These are phyloP conservation scores for Talaromyces piceae DNA, from an alignment of 2,329 filamentous ascomycete species.

Conservation along the genomic window DNA sequence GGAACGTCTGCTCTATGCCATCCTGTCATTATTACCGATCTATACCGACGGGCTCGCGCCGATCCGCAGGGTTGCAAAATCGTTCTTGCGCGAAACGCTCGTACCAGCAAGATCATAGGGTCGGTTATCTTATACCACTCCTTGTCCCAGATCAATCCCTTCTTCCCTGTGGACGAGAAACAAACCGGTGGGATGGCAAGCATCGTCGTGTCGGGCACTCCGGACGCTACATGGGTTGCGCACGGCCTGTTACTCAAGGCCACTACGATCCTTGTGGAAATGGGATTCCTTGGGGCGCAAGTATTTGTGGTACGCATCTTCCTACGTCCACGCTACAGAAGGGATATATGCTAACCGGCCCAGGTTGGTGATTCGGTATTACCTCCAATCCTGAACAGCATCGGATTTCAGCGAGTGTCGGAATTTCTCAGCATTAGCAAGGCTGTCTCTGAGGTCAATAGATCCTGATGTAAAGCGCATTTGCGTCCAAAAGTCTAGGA, in stretches of 20 bases:
- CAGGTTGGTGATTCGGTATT: slow-evolving; percentile 9
- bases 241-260: slow-evolving; percentile 6
- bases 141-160: slow-evolving; percentile 8
- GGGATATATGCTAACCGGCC: background rate
- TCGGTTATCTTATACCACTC: slow-evolving; percentile 8
- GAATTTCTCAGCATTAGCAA: slow-evolving; percentile 11
- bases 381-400: slow-evolving; percentile 4
- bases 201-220: slow-evolving; percentile 2
- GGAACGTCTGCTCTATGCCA: slow-evolving; percentile 5
- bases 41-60: slow-evolving; percentile 4
- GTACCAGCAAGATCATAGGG: slow-evolving; percentile 7
- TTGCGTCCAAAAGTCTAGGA: too few relatives aligned
- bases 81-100: slow-evolving; percentile 2
- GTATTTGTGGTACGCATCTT: slow-evolving; percentile 6
- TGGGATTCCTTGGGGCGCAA: slow-evolving; percentile 9
- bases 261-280: slow-evolving; percentile 4
- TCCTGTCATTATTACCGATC: slow-evolving; percentile 5
- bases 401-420: slow-evolving; percentile 9
- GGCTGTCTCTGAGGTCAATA: background rate
- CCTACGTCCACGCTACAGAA: background rate
- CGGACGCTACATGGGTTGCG: slow-evolving; percentile 1
- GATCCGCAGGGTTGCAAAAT: slow-evolving; percentile 10
- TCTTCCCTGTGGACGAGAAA: slow-evolving; percentile 7
- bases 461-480: background rate
- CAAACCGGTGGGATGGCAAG: slow-evolving; percentile 4